Conservation (phyloP, 2,329 filamentous ascomycete genomes). For the Pseudogymnoascus sp. region DNA sequence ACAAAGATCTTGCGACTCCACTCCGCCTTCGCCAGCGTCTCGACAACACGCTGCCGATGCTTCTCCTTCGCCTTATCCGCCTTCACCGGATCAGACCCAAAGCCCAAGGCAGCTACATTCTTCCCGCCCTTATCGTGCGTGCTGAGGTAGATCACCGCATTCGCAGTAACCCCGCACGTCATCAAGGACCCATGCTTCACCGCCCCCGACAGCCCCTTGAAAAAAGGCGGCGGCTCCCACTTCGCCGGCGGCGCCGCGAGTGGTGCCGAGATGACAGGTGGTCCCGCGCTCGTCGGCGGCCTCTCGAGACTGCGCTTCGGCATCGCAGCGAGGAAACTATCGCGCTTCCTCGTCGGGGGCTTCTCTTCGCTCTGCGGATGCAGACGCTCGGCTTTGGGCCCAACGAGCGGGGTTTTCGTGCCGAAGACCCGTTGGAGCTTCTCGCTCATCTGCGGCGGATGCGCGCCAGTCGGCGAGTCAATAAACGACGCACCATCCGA, state of each 20-base stretch:
- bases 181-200: background rate
- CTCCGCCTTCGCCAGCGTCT: constrained; percentile 37
- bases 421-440: background rate
- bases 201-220: background rate
- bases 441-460: background rate
- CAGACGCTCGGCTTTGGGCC: background rate
- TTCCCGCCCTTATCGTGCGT: background rate
- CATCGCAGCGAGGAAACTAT: background rate
- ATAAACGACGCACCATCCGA: background rate
- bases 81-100: background rate
- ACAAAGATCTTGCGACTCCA: constrained; percentile 67
- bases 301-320: background rate
- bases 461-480: background rate
- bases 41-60: background rate
- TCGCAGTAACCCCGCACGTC: background rate
- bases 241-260: background rate
- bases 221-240: background rate
- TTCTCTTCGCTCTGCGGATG: background rate
- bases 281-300: background rate
- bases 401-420: background rate
- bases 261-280: background rate
- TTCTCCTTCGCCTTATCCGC: background rate
- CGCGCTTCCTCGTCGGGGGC: background rate
- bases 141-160: background rate
- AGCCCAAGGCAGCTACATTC: background rate